These are phyloP conservation scores for Macroventuria anomochaeta DNA, from an alignment of 2,329 filamentous ascomycete genomes.

Conservation along the genomic window DNA sequence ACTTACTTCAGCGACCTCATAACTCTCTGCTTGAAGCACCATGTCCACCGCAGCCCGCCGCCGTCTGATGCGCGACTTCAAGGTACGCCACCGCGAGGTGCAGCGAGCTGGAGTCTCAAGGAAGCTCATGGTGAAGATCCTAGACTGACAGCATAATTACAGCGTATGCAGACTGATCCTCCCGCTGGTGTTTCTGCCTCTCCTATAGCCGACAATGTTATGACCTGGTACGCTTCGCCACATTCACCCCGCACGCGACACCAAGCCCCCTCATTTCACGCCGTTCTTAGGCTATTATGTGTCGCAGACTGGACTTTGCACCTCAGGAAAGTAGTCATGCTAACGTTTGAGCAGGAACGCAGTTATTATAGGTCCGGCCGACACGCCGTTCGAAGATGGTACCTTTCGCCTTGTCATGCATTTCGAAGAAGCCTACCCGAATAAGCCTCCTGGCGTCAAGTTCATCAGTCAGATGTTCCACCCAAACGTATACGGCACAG, in stretches of 20 bases:
- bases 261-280: neutral
- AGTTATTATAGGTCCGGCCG: conserved; percentile 94
- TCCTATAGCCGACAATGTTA: conserved; percentile 93
- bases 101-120: conserved; percentile 1
- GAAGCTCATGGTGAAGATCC: neutral
- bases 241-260: conserved; percentile 40
- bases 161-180: conserved; percentile 99
- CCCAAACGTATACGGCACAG: conserved; percentile 96
- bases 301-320: neutral
- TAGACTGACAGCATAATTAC: conserved; percentile 24
- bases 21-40: conserved; percentile 24
- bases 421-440: conserved; percentile 98
- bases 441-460: conserved; percentile 96
- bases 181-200: conserved; percentile 96
- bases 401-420: conserved; percentile 98
- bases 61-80: conserved; percentile 99
- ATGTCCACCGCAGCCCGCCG: conserved; percentile 96
- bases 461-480: conserved; percentile 99
- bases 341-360: conserved; percentile 75
- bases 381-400: conserved; percentile 97
- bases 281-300: neutral
- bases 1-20: neutral
- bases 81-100: conserved; percentile 65
- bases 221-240: conserved; percentile 76
- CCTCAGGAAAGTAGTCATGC: neutral